phyloP scores from a whole-genome alignment of 176 grass and related monocot species.

The Elaeis guineensis region DNA sequence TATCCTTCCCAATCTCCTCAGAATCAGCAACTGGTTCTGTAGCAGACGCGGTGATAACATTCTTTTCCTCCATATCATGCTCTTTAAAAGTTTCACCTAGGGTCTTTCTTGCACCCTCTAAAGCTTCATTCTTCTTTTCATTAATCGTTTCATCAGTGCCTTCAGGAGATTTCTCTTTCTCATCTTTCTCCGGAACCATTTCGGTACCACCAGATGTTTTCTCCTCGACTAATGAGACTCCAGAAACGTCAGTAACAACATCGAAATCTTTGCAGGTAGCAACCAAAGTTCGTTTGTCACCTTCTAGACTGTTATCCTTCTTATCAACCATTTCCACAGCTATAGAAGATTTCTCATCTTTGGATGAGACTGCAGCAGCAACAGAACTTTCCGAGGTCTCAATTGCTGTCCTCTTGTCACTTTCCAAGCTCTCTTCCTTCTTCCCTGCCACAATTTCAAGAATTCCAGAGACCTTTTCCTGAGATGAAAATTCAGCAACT shows the following conservation, averaged over 20 bases:
- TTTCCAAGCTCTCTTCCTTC: too few species aligned
- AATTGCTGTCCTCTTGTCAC: too few species aligned
- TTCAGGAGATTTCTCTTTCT: slow-evolving; percentile 4
- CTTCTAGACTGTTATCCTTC: not conserved
- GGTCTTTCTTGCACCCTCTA: not conserved
- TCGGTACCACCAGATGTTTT: not conserved
- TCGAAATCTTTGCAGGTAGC: not conserved
- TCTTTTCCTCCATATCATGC: not conserved
- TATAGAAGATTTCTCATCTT: too few species aligned
- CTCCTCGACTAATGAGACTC: not conserved
- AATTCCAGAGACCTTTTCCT: too few species aligned
- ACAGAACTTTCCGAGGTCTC: too few species aligned
- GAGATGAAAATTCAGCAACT: not conserved
- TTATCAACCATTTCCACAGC: not conserved
- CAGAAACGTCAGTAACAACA: not conserved
- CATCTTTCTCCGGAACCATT: not conserved
- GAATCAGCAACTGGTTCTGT: not conserved
- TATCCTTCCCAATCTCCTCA: not conserved
- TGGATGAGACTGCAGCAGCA: too few species aligned
- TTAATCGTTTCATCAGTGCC: not conserved
- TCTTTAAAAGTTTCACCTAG: not conserved
- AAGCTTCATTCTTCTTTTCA: not conserved
- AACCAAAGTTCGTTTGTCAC: not conserved
- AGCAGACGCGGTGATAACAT: not conserved
- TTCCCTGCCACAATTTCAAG: too few species aligned